Evolutionary conservation across 2,329 filamentous ascomycete species (phyloP).

Genomic region (Xylogone sp.): DNA sequence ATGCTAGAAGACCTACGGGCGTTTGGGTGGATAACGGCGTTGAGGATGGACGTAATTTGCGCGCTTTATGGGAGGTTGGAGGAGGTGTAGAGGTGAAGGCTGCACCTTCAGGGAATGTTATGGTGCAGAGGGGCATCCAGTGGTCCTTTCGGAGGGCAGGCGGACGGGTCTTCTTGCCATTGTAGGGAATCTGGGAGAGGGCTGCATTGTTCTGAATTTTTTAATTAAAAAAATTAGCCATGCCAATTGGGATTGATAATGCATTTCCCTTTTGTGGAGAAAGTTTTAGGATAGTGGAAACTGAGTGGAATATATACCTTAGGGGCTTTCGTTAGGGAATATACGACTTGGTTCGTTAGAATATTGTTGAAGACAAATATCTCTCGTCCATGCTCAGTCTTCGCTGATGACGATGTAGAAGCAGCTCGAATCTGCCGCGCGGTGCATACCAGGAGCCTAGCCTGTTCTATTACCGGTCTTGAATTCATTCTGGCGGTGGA

Average conservation of each 20-base stretch:
- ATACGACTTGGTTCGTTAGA: constrained; percentile 35
- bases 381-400: constrained; percentile 27
- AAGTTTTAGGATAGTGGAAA: neutral
- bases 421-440: constrained; percentile 6
- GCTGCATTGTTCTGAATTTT: constrained; percentile 37
- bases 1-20: constrained; percentile 54
- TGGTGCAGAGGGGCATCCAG: constrained; percentile 58
- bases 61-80: constrained; percentile 33
- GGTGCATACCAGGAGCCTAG: neutral
- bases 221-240: neutral
- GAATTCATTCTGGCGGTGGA: neutral
- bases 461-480: neutral
- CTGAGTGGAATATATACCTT: constrained; percentile 22
- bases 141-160: constrained; percentile 63
- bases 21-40: neutral
- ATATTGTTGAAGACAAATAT: constrained; percentile 36
- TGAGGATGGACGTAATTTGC: neutral
- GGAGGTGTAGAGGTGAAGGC: constrained; percentile 20
- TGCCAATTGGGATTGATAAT: neutral
- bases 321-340: constrained; percentile 32
- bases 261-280: neutral
- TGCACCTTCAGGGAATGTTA: constrained; percentile 46
- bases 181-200: constrained; percentile 58
- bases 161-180: constrained; percentile 64
- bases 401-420: neutral